phyloP scores from a whole-genome alignment of 345 rosid species.

The Aquilaria sinensis region DNA sequence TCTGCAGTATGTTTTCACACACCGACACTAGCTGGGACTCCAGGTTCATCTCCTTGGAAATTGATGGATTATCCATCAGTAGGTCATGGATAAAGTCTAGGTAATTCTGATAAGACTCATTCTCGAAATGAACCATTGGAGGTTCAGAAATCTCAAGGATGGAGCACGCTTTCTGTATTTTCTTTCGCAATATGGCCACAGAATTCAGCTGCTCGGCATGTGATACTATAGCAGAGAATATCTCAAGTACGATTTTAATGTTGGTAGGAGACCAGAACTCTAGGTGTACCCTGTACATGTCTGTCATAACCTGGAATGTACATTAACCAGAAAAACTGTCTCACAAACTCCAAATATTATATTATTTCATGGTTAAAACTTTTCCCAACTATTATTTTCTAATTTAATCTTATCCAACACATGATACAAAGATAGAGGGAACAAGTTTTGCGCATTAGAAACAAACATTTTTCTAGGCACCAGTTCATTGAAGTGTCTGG shows the following conservation, averaged over 20 bases:
- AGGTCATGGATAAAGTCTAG: conserved; percentile 58
- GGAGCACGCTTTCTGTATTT: conserved; percentile 66
- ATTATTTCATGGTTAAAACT: background rate
- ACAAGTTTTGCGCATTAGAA: background rate
- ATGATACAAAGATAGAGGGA: background rate
- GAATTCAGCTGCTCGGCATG: conserved; percentile 67
- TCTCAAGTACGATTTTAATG: conserved; percentile 38
- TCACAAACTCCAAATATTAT: background rate
- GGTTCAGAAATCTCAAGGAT: conserved; percentile 71
- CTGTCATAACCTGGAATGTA: conserved; percentile 59
- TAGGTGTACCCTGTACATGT: conserved; percentile 46
- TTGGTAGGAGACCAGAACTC: conserved; percentile 42
- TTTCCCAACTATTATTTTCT: background rate
- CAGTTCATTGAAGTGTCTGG: background rate
- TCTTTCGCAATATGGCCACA: conserved; percentile 45
- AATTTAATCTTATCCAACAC: background rate
- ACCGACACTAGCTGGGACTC: conserved; percentile 50
- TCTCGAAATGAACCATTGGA: conserved; percentile 83
- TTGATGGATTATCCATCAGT: conserved; percentile 31
- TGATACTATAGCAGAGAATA: conserved; percentile 53
- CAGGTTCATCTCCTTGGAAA: conserved; percentile 41
- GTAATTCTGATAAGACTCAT: conserved; percentile 68
- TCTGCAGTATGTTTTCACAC: conserved; percentile 51
- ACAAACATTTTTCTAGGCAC: background rate
- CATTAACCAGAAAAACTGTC: conserved; percentile 6